Evolutionary conservation across 768 basidiomycete genomes (phyloP).

Genomic region (Dentipellis sp.): DNA sequence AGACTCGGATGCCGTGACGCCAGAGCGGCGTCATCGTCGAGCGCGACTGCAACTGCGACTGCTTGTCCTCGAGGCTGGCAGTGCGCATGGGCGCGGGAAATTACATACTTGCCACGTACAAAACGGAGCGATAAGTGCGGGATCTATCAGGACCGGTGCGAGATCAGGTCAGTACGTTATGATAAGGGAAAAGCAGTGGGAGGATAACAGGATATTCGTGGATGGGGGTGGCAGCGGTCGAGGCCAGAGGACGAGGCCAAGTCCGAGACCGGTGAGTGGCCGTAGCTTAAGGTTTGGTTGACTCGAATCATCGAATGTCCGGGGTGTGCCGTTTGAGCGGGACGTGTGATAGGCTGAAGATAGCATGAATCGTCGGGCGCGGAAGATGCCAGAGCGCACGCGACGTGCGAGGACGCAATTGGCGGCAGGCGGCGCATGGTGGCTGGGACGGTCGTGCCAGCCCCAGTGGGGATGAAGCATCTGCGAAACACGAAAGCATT

Average conservation of each 20-base stretch:
- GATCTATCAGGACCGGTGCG: background rate
- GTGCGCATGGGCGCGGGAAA: background rate
- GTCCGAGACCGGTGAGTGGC: background rate
- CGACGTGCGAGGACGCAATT: background rate
- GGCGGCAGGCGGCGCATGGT: background rate
- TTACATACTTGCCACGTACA: background rate
- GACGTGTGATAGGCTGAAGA: background rate
- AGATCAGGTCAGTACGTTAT: background rate
- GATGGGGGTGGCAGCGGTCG: background rate
- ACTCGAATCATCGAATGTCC: background rate
- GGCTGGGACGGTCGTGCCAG: background rate
- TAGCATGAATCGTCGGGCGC: background rate
- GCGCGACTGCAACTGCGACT: background rate
- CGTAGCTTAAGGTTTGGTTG: background rate
- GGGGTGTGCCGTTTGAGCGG: background rate
- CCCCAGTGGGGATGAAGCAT: background rate
- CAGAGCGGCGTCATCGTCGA: background rate
- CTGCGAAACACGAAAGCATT: background rate
- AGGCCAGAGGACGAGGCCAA: background rate
- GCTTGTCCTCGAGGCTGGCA: background rate
- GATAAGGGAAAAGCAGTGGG: background rate
- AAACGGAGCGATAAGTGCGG: background rate
- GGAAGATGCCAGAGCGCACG: background rate
- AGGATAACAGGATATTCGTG: background rate
- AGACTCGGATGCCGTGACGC: background rate